Base-by-base conservation (phyloP, 805 yeast species). In the Candida khao-thaluensis region DNA sequence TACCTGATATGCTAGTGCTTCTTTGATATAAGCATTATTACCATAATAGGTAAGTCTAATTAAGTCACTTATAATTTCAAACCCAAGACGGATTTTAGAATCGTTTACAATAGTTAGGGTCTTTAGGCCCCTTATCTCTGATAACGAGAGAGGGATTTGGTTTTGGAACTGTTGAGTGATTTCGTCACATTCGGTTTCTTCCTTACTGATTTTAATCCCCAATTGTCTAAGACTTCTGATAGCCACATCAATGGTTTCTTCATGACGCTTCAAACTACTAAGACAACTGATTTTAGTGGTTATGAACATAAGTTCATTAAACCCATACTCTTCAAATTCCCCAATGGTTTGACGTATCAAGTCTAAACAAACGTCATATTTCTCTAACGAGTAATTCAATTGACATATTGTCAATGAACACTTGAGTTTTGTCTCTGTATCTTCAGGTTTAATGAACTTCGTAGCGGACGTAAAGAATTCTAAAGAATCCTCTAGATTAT, bases 31-130 rank as follows among this genome's bases (percentile, higher is more conserved):
- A 2, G 52, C 35, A 21, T 58, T 52, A 1, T 57, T 57, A 5
- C 56, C 35, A 7, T 54, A 43, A 30, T 64, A 54, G 0, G 66
- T 51, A 0, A 71, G 66, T 9, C 60, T 48, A 4, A 72, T 50
- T 20, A 74, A 41, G 21, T 66, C 71, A 31, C 64, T 48, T 11
- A 74, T 56, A 17, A 74, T 53, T 40, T 72, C 74, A 21, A 68
- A 72, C 1, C 64, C 55, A 17, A 71, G 48, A 4, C 53, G 32
- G 2, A 58, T 48, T 7, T 52, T 48, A 5, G 59, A 57, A 29
- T 64, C 57, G 3, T 59, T 54, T 6, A 59, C 49, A 2, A 39
- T 37, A 1, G 50, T 51, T 6, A 55, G 30, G 2, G 50, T 36
- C 2, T 43, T 49, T 32, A 74, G 45, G 3, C 50, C 48, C 18